Percentiles rank a stretch among this genome's conserved stretches.
Evolutionary conservation across 495 filamentous ascomycete species (phyloP).

Genomic region (Aeminium ludgeri): DNA sequence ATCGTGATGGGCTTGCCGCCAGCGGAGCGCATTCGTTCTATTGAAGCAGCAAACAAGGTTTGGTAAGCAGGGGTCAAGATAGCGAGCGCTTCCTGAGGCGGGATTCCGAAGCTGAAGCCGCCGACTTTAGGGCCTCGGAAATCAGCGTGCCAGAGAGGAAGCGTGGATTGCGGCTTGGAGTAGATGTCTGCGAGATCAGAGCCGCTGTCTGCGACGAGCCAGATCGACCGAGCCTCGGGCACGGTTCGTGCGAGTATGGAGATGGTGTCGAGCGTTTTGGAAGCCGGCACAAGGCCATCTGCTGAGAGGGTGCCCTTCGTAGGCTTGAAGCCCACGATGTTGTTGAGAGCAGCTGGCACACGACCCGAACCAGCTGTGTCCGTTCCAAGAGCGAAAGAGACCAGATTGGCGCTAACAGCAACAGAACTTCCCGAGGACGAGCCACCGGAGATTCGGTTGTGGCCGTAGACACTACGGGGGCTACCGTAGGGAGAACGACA

Average conservation of each 20-base stretch:
- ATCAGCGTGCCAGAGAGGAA: constrained; percentile 31
- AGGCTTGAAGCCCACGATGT: constrained; percentile 50
- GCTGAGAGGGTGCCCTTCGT: constrained; percentile 46
- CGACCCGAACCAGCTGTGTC: constrained; percentile 52
- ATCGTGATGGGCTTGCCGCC: constrained; percentile 25
- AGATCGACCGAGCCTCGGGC: constrained; percentile 36
- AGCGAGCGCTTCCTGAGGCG: constrained; percentile 30
- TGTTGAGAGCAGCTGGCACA: constrained; percentile 46
- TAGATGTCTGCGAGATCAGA: constrained; percentile 40
- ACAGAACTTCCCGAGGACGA: constrained; percentile 45
- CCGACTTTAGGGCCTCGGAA: constrained; percentile 30
- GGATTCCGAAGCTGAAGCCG: constrained; percentile 38
- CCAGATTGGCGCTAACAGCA: constrained; percentile 37
- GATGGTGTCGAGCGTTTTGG: constrained; percentile 44
- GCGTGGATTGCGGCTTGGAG: constrained; percentile 28
- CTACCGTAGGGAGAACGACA: constrained; percentile 46
- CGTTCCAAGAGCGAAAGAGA: constrained; percentile 46
- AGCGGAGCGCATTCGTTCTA: constrained; percentile 28
- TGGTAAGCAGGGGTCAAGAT: constrained; percentile 31
- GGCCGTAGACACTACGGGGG: constrained; percentile 34
- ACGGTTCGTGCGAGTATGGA: constrained; percentile 38
- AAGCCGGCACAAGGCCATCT: constrained; percentile 42
- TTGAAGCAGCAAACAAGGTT: constrained; percentile 29
- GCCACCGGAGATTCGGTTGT: constrained; percentile 44
- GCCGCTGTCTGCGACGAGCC: constrained; percentile 33